These are phyloP conservation scores for Diaporthe amygdali DNA, from an alignment of 2,329 filamentous ascomycete genomes.

Conservation along the genomic window DNA sequence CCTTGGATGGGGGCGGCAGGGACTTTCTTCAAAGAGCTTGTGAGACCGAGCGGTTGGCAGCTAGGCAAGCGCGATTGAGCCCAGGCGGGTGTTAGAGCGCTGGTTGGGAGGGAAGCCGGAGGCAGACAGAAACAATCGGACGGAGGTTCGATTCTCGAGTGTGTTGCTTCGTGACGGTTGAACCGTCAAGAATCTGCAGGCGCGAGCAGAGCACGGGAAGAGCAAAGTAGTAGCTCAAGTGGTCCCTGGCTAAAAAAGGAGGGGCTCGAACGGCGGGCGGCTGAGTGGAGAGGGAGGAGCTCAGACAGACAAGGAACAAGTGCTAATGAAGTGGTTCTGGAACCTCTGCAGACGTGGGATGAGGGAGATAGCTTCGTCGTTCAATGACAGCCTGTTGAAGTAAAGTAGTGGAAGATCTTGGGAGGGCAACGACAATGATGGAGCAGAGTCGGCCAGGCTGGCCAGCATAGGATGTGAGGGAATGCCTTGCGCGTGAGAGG, in stretches of 20 bases:
- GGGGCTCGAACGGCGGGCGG: constrained; percentile 7
- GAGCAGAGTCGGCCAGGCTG: no score
- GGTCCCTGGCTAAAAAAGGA: constrained; percentile 20
- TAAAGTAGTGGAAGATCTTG: background rate
- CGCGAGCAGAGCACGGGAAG: background rate
- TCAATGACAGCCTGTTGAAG: background rate
- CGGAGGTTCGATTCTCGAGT: background rate
- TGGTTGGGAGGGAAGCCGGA: background rate
- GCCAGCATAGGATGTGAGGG: background rate
- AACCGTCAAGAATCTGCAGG: constrained; percentile 10
- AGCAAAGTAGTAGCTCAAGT: constrained; percentile 8
- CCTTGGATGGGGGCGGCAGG: background rate
- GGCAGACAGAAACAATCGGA: background rate
- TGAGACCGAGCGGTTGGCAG: background rate
- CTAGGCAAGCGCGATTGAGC: background rate
- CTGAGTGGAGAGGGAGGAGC: background rate
- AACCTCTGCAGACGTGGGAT: background rate
- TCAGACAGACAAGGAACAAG: background rate
- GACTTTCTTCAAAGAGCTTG: background rate
- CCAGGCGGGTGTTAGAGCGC: background rate
- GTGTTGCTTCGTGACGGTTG: background rate
- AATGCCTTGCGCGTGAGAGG: constrained; percentile 1
- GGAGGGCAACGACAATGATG: background rate
- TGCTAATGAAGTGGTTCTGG: background rate
- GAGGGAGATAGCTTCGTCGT: background rate